A percentile compares a stretch with the other conserved stretches of the same genome.
phyloP scores from a whole-genome alignment of 1,284 basidiomycete genomes.

The Rhodofomes roseus region DNA sequence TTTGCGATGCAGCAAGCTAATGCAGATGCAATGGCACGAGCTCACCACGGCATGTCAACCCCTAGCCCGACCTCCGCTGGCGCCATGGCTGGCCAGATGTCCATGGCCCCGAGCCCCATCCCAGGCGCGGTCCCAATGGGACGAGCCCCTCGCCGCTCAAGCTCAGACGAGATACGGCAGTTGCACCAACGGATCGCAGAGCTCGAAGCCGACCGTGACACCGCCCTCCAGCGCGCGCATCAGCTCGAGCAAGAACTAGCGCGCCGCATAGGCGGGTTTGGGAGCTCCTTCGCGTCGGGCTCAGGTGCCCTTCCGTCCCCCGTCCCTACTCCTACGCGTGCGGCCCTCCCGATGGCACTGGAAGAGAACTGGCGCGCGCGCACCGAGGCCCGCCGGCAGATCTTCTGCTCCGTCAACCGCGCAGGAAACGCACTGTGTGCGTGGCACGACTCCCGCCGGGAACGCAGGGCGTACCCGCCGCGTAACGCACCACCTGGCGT shows the following conservation, averaged over 20 bases:
- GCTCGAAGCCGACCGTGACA: constrained; percentile 44
- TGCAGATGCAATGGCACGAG: constrained; percentile 1
- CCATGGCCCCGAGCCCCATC: constrained; percentile 20
- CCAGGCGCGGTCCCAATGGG: constrained; percentile 18
- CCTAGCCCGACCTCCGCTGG: constrained; percentile 13
- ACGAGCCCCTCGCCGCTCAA: constrained; percentile 20
- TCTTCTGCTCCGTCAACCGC: constrained; percentile 77
- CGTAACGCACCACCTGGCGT: constrained; percentile 72
- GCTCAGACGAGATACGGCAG: constrained; percentile 34
- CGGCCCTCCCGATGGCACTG: constrained; percentile 47
- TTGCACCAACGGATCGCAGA: constrained; percentile 41
- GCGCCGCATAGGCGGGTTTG: constrained; percentile 23
- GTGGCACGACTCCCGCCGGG: constrained; percentile 82
- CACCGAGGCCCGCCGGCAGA: constrained; percentile 63
- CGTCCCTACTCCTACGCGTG: constrained; percentile 37
- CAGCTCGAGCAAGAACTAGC: constrained; percentile 45
- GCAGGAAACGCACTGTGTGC: constrained; percentile 83
- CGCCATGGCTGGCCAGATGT: constrained; percentile 15
- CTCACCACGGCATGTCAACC: constrained; percentile 8
- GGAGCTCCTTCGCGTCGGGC: constrained; percentile 16
- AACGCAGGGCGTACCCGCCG: constrained; percentile 73
- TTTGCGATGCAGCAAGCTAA: constrained; percentile 22
- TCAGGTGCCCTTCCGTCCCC: constrained; percentile 31
- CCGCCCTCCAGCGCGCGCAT: constrained; percentile 40
- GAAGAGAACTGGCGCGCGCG: constrained; percentile 62